Evolutionary conservation across 371 early-diverging fungal genomes (phyloP).

Genomic region (Batkoa obscura): DNA sequence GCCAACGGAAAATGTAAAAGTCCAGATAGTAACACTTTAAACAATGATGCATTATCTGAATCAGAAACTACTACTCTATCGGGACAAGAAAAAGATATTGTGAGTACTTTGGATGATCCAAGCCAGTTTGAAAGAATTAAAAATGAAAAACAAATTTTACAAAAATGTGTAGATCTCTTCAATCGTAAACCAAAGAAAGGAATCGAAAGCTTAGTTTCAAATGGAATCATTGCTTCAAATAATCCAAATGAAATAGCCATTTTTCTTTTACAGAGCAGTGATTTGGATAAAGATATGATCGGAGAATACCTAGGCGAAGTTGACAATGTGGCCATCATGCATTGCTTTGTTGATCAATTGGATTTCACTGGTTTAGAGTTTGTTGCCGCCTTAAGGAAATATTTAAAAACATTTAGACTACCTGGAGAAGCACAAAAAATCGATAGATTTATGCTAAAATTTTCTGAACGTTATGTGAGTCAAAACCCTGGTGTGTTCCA

Average conservation of each 20-base stretch:
- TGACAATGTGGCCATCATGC: conserved; percentile 78
- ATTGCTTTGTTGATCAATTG: conserved; percentile 81
- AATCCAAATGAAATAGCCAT: conserved; percentile 42
- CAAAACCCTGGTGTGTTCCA: conserved; percentile 53
- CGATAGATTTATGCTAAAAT: conserved; percentile 93
- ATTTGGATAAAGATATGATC: conserved; percentile 63
- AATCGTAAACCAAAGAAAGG: conserved; percentile 52
- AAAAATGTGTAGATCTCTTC: conserved; percentile 61
- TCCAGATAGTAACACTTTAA: not conserved
- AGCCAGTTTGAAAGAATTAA: conserved; percentile 56
- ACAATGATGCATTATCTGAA: not conserved
- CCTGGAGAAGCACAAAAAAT: conserved; percentile 97
- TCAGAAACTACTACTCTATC: not conserved
- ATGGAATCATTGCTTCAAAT: conserved; percentile 36
- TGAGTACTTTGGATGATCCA: conserved; percentile 25
- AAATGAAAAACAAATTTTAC: conserved; percentile 60
- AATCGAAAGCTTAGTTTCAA: conserved; percentile 40
- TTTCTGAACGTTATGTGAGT: conserved; percentile 79
- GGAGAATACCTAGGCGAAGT: conserved; percentile 95
- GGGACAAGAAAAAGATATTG: not conserved
- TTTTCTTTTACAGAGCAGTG: conserved; percentile 55
- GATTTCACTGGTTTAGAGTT: conserved; percentile 58
- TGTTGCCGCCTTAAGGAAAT: conserved; percentile 66
- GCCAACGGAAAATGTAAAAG: not conserved
- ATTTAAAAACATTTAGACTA: conserved; percentile 83